A percentile compares a stretch with the other conserved stretches of the same genome.
phyloP scores from a whole-genome alignment of 371 early-diverging fungal genomes.

The Smittium mucronatum region DNA sequence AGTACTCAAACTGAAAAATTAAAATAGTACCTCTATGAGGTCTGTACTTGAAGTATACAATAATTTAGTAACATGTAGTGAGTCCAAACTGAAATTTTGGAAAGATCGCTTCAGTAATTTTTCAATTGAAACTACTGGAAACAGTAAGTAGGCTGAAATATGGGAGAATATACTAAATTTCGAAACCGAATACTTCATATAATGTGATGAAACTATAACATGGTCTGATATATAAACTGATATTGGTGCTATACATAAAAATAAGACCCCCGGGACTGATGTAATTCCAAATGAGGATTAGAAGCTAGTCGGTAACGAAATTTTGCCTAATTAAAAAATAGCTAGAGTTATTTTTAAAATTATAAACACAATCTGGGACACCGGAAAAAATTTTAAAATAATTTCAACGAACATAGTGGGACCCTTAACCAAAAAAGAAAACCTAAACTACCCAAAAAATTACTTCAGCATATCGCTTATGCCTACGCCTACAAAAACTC shows the following conservation, averaged over 20 bases:
- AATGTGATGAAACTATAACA: not conserved
- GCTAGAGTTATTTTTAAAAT: not conserved
- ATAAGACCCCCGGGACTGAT: slow-evolving; percentile 1
- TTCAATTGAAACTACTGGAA: too few relatives aligned
- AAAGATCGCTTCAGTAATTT: too few relatives aligned
- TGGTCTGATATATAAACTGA: not conserved
- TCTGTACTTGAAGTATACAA: too few relatives aligned
- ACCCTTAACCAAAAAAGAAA: slow-evolving; percentile 1
- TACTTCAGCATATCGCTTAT: not conserved
- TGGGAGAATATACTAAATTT: too few relatives aligned
- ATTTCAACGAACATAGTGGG: not conserved
- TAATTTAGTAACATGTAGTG: too few relatives aligned
- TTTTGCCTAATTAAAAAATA: not conserved
- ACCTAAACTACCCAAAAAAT: not conserved
- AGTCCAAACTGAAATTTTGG: too few relatives aligned
- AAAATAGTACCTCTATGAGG: too few relatives aligned
- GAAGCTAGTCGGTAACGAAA: not conserved
- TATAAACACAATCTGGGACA: not conserved
- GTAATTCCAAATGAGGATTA: not conserved
- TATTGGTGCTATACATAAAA: not conserved
- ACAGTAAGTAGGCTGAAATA: too few relatives aligned
- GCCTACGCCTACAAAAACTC: not conserved
- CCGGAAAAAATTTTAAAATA: not conserved
- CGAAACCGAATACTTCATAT: too few relatives aligned
- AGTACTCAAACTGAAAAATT: too few relatives aligned